A percentile compares a stretch with the other conserved stretches of the same genome.
These are phyloP conservation scores for Plasmopara viticola DNA, from an alignment of 352 stramenopile species.

Conservation along the genomic window DNA sequence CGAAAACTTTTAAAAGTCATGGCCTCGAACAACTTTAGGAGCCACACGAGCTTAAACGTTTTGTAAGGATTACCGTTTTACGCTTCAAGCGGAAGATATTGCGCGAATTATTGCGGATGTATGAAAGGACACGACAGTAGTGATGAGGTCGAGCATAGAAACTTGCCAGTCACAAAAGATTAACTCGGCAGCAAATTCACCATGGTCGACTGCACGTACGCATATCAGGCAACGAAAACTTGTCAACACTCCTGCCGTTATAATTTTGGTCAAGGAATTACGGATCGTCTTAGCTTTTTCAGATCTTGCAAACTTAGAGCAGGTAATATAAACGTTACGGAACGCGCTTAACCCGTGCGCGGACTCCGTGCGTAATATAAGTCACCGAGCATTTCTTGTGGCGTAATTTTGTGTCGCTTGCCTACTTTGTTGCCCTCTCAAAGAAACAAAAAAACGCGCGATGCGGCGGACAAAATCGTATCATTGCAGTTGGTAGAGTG, in stretches of 20 bases:
- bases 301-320: too few species aligned
- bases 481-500: too few species aligned
- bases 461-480: too few species aligned
- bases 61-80: constrained; percentile 24
- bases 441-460: too few species aligned
- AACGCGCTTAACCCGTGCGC: too few species aligned
- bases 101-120: constrained; percentile 50
- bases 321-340: too few species aligned
- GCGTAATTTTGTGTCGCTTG: too few species aligned
- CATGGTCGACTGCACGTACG: constrained; percentile 24
- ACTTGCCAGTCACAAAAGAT: constrained; percentile 33
- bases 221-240: constrained; percentile 21
- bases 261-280: too few species aligned
- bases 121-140: constrained; percentile 28
- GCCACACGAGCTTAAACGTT: constrained; percentile 39
- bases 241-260: constrained; percentile 35
- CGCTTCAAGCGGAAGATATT: constrained; percentile 40
- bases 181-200: constrained; percentile 24
- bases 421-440: too few species aligned
- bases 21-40: constrained; percentile 40
- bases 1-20: constrained; percentile 32
- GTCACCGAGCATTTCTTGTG: too few species aligned
- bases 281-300: too few species aligned
- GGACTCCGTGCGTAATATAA: too few species aligned
- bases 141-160: constrained; percentile 55